Base-by-base conservation (phyloP, 345 rosid species). In the Geranium rotundifolium region DNA sequence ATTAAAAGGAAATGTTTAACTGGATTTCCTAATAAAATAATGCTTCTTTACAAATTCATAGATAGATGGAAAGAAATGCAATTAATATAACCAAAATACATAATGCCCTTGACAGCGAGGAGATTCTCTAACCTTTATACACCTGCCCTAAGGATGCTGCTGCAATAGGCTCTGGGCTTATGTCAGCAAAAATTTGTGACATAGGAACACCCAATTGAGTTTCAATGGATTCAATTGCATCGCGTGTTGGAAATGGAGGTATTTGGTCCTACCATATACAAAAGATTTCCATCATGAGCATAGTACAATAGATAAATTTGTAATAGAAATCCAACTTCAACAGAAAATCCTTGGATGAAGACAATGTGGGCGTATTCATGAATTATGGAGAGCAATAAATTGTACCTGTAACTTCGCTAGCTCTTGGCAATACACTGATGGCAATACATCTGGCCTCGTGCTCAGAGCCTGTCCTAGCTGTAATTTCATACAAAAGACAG, bases 401-500 rank as follows among this genome's bases (percentile, higher is more conserved):
- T 23, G 12, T 34, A 88, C 97, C 92, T 93, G 99, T 76, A 93
- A 81, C 72, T 93, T 88, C 19, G 89, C 82, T 77, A 93, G 99
- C 81, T 93, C 99, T 71, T 85, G 89, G 72, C 95, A 90, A 64
- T 90, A 93, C 29, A 90, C 72, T 52, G 82, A 65, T 10, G 99
- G 89, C 75, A 93, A 79, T 78, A 93, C 80, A 75, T 93, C 96
- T 59, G 95, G 84, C 73, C 97, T 90, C 15, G 96, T 93, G 84
- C 97, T 90, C 69, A 90, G 81, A 61, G 95, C 97, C 85, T 93
- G 99, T 56, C 97, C 97, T 14, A 93, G 93, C 99, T 90, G 95
- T 63, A 65, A 54, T 72, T 49, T 19, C 20, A 34, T 65, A 29
- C 67, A 65, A 31, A 7, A 7, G 20, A 1, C 65, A 71, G 15